Conservation (phyloP, 78 protist genomes). For the Isochrysis galbana region DNA sequence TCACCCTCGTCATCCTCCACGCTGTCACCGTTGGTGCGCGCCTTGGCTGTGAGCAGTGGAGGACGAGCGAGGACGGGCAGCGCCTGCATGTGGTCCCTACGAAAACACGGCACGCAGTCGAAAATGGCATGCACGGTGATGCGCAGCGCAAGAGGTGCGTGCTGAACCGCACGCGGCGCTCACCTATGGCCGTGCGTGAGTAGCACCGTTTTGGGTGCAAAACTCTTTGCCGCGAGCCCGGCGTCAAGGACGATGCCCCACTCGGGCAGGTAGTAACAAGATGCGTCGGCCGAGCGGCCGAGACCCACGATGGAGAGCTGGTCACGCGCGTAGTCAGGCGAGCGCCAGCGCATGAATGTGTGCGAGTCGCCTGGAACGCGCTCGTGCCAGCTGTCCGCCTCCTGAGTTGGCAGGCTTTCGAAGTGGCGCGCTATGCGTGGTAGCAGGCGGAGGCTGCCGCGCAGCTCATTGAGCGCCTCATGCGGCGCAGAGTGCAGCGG, state of each 20-base stretch:
- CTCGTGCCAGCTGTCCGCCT: background rate
- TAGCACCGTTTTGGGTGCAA: background rate
- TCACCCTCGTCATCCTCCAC: too few species aligned
- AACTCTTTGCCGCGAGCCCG: background rate
- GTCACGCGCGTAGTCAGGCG: background rate
- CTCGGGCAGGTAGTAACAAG: background rate
- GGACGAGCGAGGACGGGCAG: background rate
- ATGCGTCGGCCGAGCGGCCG: conserved; percentile 4
- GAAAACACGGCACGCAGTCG: too few species aligned
- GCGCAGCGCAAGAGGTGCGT: too few species aligned
- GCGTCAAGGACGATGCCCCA: background rate
- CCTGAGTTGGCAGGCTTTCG: background rate
- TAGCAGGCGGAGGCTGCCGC: background rate
- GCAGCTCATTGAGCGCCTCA: background rate
- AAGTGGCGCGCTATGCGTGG: background rate
- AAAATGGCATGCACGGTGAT: too few species aligned
- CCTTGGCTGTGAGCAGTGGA: background rate
- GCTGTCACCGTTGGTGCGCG: background rate
- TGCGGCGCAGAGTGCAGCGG: background rate
- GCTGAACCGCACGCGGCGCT: too few species aligned
- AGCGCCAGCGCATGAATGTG: background rate
- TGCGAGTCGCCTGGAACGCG: background rate
- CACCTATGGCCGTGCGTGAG: conserved; percentile 25
- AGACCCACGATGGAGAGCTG: background rate
- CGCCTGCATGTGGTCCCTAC: background rate